Evolutionary conservation across 768 basidiomycete genomes (phyloP), one percentile per base, ranked within the genome.

Genomic region (Lactifluus hygrophoroides): DNA sequence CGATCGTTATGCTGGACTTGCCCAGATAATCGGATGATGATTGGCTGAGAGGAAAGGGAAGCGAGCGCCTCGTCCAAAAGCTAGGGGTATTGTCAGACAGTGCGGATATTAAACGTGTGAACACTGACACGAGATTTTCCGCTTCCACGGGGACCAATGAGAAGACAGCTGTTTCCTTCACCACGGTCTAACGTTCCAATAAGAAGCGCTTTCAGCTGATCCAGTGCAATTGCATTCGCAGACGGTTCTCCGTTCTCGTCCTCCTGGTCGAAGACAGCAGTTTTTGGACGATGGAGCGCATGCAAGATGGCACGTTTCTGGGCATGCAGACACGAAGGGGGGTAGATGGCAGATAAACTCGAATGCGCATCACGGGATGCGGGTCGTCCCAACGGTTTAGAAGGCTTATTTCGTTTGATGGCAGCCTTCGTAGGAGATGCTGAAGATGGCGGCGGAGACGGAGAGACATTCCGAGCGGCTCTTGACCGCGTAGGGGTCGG

Each of bases 111-210:
- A 48, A 58, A 56, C 37, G 17, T 35, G 49, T 23, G n/a, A 13
- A 51, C 17, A 32, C 44, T 70, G 81, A 66, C 69, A 91, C 90
- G 58, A 1, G 88, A 86, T 73, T 97, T 96, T 19, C 94, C 94
- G 61, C 86, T 88, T 16, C 91, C 90, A 59, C 85, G 77, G 1
- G 91, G 86, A 19, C 94, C 94, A 44, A 93, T 76, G 3, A 97
- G 68, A 54, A 96, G 76, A 67, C 94, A 96, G 57, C 93, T 95
- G 62, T 97, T 97, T 3, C 94, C 94, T 74, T 97, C 94, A 10
- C 86, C 88, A 28, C 93, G 80, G 21, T 73, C 73, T 5, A 88
- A 77, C 1, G 90, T 91, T 11, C 93, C 94, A 21, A 72, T 69
- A 5, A 96, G 73, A 21, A 97, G 71, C 47, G 81, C 78, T 1